A percentile compares a stretch with the other conserved stretches of the same genome.
Conservation (phyloP, 2,329 filamentous ascomycete species). For the Fusarium sp. region DNA sequence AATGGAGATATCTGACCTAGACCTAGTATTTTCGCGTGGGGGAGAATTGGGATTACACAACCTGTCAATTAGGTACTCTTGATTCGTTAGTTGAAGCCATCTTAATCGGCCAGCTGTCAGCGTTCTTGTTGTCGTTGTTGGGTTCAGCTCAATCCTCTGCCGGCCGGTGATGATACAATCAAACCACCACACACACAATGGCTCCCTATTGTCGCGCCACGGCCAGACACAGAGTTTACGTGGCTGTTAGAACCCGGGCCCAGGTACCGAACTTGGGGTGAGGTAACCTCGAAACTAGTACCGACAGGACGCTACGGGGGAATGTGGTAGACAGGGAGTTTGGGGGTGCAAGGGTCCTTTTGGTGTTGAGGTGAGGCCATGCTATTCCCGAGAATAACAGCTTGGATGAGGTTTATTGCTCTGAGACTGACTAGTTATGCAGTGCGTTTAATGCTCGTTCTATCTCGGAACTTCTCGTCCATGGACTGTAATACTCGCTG, state of each 20-base stretch:
- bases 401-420: not conserved
- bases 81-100: conserved; percentile 24
- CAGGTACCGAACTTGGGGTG: conserved; percentile 36
- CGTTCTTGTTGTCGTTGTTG: not conserved
- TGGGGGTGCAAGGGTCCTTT: conserved; percentile 34
- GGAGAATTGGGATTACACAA: not conserved
- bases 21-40: conserved; percentile 1
- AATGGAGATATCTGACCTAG: conserved; percentile 7
- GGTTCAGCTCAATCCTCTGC: conserved; percentile 2
- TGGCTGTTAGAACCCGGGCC: conserved; percentile 7
- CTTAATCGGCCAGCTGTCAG: not conserved
- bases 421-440: not conserved
- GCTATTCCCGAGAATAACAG: conserved; percentile 11
- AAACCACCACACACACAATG: not conserved
- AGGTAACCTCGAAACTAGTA: conserved; percentile 1
- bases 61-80: conserved; percentile 30
- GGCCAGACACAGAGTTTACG: not conserved
- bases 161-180: conserved; percentile 19
- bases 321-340: conserved; percentile 45
- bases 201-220: not conserved
- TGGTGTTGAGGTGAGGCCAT: not conserved
- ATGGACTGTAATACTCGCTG: not conserved
- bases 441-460: not conserved
- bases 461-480: conserved; percentile 27
- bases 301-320: conserved; percentile 25